Evolutionary conservation across 495 filamentous ascomycete species (phyloP), one percentile per base, ranked within the genome.

Genomic region (Aspergillus homomorphus): DNA sequence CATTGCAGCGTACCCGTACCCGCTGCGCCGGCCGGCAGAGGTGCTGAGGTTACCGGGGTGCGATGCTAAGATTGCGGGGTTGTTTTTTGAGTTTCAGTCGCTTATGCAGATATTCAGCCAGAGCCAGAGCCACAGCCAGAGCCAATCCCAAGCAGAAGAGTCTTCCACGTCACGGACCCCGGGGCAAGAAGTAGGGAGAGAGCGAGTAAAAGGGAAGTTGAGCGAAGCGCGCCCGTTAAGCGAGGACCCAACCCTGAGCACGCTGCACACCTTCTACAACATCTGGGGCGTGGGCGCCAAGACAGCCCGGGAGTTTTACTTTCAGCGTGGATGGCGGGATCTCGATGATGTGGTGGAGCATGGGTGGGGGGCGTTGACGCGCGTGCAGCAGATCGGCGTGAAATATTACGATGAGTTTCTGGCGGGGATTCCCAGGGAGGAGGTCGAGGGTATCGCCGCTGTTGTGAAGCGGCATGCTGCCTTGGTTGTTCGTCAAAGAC

Each of bases 351-450:
- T 98, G 7, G 77, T 96, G 56, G 88, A 95, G 63, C 77, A 86
- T 61, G 92, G 89, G 22, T 98, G 95, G 95, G 64, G 78, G 41
- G 72, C 62, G 0, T 77, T 98, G 0, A 86, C 78, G 0, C 82
- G 92, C 16, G 88, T 89, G 1, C 92, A 96, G 69, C 92, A 98
- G 67, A 96, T 98, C 48, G 94, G 94, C 0, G 70, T 98, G n/a
- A 98, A 98, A 67, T 97, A 86, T 69, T 96, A 92, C 68, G 89
- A 95, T 46, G 94, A 98, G 54, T 88, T 98, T 45, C 77, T 82
- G 33, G 68, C 77, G 20, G 82, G 80, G 30, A 89, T 98, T 18
- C 80, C 91, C 1, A 81, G 92, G 1, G 46, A 54, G 0, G 93
- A 98, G 65, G 86, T 91, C 3, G 87, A 91, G 63, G 56, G 66